phyloP scores from a whole-genome alignment of 179 eudicot genomes.

The Silene vulgaris region DNA sequence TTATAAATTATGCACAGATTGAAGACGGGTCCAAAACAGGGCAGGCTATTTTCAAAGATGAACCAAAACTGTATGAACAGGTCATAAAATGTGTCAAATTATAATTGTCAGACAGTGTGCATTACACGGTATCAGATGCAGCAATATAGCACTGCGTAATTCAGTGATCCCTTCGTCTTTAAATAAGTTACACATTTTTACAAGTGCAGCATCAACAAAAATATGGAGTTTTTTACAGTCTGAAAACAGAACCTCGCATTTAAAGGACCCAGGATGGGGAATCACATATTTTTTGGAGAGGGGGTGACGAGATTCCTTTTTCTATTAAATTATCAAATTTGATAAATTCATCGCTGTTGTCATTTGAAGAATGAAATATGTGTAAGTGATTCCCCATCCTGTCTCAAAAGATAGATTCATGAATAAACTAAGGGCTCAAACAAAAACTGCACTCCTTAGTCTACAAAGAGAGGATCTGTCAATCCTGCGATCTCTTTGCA shows the following conservation, averaged over 20 bases:
- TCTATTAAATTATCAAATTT: neutral
- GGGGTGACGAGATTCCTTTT: neutral
- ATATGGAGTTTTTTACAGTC: neutral
- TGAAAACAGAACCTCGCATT: neutral
- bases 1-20: neutral
- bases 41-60: neutral
- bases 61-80: neutral
- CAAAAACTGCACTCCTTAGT: neutral
- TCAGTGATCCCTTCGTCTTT: neutral
- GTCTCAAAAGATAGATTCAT: neutral
- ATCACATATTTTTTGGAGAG: neutral
- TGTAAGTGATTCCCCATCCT: neutral
- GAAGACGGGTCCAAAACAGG: neutral
- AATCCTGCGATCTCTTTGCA: neutral
- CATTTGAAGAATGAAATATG: neutral
- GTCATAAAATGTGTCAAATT: neutral
- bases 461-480: neutral
- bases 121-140: neutral
- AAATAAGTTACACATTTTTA: neutral
- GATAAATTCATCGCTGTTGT: neutral
- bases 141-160: neutral
- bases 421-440: neutral
- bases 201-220: neutral
- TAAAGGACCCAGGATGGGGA: neutral
- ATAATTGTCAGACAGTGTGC: neutral